A percentile compares a stretch with the other conserved stretches of the same genome.
Conservation (phyloP, 179 eudicot genomes). For the Gypsophila paniculata region DNA sequence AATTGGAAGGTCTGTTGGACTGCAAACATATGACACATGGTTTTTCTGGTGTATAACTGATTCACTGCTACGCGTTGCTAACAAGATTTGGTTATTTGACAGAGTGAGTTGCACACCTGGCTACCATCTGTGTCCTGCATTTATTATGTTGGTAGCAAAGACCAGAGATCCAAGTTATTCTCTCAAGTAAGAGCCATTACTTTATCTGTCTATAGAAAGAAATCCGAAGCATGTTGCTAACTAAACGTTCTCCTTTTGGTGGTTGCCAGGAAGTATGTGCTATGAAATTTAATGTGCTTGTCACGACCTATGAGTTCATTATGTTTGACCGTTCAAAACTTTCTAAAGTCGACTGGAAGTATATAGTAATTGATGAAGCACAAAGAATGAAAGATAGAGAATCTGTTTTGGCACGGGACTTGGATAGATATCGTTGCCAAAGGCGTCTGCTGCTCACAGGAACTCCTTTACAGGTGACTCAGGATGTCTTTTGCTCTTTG, state of each 20-base stretch:
- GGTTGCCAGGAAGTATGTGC: slow-evolving; percentile 73
- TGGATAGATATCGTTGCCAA: slow-evolving; percentile 93
- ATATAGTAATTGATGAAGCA: slow-evolving; percentile 95
- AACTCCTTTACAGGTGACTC: slow-evolving; percentile 87
- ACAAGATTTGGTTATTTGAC: slow-evolving; percentile 22
- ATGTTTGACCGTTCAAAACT: slow-evolving; percentile 94
- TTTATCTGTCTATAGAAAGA: neutral
- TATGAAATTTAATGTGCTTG: slow-evolving; percentile 94
- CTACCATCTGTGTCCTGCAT: slow-evolving; percentile 89
- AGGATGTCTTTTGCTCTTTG: neutral
- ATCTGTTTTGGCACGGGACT: slow-evolving; percentile 93
- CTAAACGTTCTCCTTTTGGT: slow-evolving; percentile 12
- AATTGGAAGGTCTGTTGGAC: slow-evolving; percentile 82
- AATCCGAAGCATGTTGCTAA: neutral
- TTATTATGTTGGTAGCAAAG: slow-evolving; percentile 85
- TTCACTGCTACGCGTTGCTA: slow-evolving; percentile 10
- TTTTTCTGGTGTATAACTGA: neutral
- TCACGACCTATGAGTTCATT: slow-evolving; percentile 94
- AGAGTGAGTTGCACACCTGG: slow-evolving; percentile 97
- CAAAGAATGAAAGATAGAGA: slow-evolving; percentile 99
- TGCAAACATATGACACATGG: neutral
- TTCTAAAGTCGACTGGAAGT: slow-evolving; percentile 93
- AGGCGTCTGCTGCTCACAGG: slow-evolving; percentile 97
- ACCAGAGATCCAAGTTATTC: slow-evolving; percentile 79
- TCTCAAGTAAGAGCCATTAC: slow-evolving; percentile 64